A percentile compares a stretch with the other conserved stretches of the same genome.
Conservation (phyloP, 2,329 filamentous ascomycete species). For the Didymella sp. region DNA sequence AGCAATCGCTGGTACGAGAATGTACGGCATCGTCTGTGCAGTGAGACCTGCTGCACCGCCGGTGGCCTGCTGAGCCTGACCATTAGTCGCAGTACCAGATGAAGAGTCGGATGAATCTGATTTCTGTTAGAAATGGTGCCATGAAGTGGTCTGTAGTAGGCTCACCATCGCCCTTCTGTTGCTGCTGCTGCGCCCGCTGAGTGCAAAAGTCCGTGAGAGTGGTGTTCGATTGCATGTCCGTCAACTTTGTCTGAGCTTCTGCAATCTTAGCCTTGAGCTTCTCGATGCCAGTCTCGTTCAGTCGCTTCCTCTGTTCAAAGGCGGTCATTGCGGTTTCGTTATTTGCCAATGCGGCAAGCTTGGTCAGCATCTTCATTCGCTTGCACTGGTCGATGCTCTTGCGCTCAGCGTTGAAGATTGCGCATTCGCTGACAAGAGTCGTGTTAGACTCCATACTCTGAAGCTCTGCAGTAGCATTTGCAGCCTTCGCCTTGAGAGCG, state of each 20-base stretch:
- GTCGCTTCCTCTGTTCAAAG: constrained; percentile 26
- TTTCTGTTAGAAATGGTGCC: not conserved
- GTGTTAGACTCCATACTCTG: constrained; percentile 33
- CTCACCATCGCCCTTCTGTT: constrained; percentile 25
- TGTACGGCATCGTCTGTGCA: constrained; percentile 25
- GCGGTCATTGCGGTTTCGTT: constrained; percentile 39
- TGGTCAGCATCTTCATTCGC: constrained; percentile 32
- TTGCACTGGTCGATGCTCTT: constrained; percentile 31
- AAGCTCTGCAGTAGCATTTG: constrained; percentile 32
- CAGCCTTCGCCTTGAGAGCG: constrained; percentile 36
- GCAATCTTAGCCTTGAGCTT: constrained; percentile 32
- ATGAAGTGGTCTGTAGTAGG: not conserved
- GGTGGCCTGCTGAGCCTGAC: constrained; percentile 15
- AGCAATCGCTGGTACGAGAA: constrained; percentile 26
- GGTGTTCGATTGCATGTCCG: constrained; percentile 35
- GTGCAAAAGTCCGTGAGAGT: constrained; percentile 37
- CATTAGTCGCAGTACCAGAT: not conserved
- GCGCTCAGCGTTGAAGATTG: constrained; percentile 32
- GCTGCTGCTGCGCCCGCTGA: constrained; percentile 23
- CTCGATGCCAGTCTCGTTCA: constrained; percentile 32
- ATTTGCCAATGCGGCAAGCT: constrained; percentile 30
- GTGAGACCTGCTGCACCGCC: constrained; percentile 22
- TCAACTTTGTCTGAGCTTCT: constrained; percentile 33
- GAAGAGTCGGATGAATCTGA: not conserved
- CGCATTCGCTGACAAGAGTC: constrained; percentile 37